Base-by-base conservation (phyloP, 2,329 filamentous ascomycete species). In the Aspergillus cejpii region DNA sequence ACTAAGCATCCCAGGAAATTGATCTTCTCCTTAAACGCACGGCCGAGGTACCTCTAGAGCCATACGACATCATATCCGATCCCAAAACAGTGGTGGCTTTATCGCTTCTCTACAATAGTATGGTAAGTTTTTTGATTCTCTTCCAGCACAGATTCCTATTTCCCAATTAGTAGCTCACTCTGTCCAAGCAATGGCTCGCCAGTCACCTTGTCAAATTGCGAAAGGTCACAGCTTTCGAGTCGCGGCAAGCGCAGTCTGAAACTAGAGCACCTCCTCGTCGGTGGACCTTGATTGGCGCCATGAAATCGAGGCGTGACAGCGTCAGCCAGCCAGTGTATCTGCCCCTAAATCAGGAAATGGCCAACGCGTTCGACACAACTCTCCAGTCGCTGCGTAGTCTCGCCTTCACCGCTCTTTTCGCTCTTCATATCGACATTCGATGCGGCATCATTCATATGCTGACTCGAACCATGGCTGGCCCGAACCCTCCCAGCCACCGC, bases 61-160 rank as follows among this genome's bases (percentile, higher is more conserved):
- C 84, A 41, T 84, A 84, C 54, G 91, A 97, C 63, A 83, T 96
- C 39, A 90, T 97, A 51, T 84, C 85, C 34, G 90, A 97, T 59
- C 82, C 86, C 20, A 94, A 97, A 63, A 85, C 83, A 3, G 84
- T 97, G 21, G 81, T 84, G 34, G 85, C 85, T 3, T 72, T 98
- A 3, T 96, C 90, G 56, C 77, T 96, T 29, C 74, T 98, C 27
- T 94, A 95, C 66, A 96, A 90, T 39, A 96, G 90, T 71, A 94
- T 97, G 88, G 71, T 73, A 56, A 53, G 65, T 53, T 37, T 12
- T 12, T 15, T 6, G 14, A 26, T 29, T 15, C 8, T 10, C 6
- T 10, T 19, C 3, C 5, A 14, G 11, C 10, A 11, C 10, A 11
- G 24, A 37, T 12, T n/a, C 23, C 15, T 15, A 12, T 1, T 12